A percentile compares a stretch with the other conserved stretches of the same genome.
Conservation (phyloP, 495 filamentous ascomycete genomes). For the Hypoxylon rickii region DNA sequence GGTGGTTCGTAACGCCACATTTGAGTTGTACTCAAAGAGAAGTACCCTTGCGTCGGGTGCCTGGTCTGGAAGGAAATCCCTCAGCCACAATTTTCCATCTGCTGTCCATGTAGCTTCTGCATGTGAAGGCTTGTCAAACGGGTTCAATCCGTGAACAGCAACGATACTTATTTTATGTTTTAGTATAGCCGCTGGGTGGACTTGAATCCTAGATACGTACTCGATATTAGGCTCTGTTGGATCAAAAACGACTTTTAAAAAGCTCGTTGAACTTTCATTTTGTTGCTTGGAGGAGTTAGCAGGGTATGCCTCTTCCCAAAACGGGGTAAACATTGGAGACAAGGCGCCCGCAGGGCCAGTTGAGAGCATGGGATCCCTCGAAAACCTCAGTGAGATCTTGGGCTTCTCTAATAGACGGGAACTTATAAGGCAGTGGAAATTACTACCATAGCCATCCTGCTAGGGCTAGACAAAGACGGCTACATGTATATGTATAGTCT, state of each 20-base stretch:
- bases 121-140: slow-evolving; percentile 40
- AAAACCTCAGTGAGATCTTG: no score
- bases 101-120: slow-evolving; percentile 31
- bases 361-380: no score
- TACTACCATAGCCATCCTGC: no score
- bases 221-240: slow-evolving; percentile 3
- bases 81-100: slow-evolving; percentile 41
- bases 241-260: slow-evolving; percentile 6
- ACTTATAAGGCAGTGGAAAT: no score
- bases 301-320: neutral
- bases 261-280: slow-evolving; percentile 3
- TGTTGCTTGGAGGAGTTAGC: neutral
- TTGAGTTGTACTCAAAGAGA: slow-evolving; percentile 47
- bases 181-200: neutral
- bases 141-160: slow-evolving; percentile 54
- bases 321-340: neutral
- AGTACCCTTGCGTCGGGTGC: slow-evolving; percentile 41
- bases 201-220: neutral
- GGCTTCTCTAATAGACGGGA: no score
- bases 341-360: no score
- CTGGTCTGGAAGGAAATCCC: slow-evolving; percentile 42
- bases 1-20: slow-evolving; percentile 37
- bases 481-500: no score
- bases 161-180: slow-evolving; percentile 42
- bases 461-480: no score